Percentiles rank a stretch among this genome's conserved stretches.
These are phyloP conservation scores for Aeschynomene evenia DNA, from an alignment of 306 rosid species.

Conservation along the genomic window DNA sequence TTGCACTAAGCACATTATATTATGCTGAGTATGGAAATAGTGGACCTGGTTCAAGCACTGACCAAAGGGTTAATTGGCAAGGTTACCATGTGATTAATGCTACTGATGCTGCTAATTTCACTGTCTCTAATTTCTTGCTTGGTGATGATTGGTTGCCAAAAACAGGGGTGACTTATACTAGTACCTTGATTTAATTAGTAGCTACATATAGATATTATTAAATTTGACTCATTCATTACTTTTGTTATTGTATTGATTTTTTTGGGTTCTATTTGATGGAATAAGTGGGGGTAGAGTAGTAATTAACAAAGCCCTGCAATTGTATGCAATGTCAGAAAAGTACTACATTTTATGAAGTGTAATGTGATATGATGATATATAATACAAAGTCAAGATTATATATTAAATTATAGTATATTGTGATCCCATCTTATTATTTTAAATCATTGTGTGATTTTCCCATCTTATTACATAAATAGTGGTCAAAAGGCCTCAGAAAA, in stretches of 20 bases:
- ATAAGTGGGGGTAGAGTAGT: neutral
- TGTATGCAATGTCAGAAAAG: neutral
- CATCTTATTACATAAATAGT: neutral
- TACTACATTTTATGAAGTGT: neutral
- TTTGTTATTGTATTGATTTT: neutral
- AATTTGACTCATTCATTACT: neutral
- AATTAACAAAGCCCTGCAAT: neutral
- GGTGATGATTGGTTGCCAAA: slow-evolving; percentile 65
- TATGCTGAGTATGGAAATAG: slow-evolving; percentile 66
- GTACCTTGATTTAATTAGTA: slow-evolving; percentile 27
- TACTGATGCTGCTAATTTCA: slow-evolving; percentile 57
- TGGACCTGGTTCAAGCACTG: slow-evolving; percentile 60
- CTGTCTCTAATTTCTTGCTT: slow-evolving; percentile 50
- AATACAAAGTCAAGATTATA: neutral
- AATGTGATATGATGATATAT: neutral
- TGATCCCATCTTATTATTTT: neutral
- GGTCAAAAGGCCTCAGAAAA: no score
- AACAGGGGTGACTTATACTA: slow-evolving; percentile 59
- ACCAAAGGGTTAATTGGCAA: slow-evolving; percentile 51
- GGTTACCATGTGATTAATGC: slow-evolving; percentile 60
- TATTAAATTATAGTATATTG: neutral
- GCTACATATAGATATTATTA: neutral
- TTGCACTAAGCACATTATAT: slow-evolving; percentile 52
- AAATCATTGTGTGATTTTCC: neutral
- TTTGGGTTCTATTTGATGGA: neutral